phyloP scores from a whole-genome alignment of 768 basidiomycete species.

The Naganishia antarctica region DNA sequence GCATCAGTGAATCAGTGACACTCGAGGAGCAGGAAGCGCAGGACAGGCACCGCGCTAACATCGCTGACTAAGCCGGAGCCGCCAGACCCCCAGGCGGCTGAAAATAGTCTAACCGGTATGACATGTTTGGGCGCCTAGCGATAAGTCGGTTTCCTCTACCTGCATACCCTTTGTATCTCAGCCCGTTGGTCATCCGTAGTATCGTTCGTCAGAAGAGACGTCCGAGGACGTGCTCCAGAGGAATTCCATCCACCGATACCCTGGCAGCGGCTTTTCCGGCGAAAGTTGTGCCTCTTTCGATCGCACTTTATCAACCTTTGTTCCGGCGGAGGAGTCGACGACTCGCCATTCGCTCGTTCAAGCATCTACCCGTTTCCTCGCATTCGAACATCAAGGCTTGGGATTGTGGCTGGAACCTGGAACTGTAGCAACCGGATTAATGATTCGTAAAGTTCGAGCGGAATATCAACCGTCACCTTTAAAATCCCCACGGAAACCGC shows the following conservation, averaged over 20 bases:
- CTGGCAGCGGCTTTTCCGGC: background rate
- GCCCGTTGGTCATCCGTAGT: too few relatives aligned
- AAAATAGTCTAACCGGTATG: slow-evolving; percentile 17
- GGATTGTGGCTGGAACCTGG: too few relatives aligned
- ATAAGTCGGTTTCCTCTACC: background rate
- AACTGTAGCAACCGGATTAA: too few relatives aligned
- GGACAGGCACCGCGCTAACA: background rate
- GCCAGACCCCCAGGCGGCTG: background rate
- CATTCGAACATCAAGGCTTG: background rate
- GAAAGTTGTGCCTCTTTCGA: background rate
- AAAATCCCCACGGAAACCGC: background rate
- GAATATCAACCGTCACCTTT: background rate
- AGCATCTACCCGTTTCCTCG: background rate
- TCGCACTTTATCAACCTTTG: background rate
- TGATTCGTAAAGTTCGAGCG: background rate
- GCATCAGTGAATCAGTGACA: too few relatives aligned
- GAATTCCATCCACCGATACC: background rate
- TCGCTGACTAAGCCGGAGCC: slow-evolving; percentile 18
- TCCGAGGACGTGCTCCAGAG: background rate
- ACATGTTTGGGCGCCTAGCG: slow-evolving; percentile 14
- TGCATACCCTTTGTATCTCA: background rate
- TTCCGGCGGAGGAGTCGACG: slow-evolving; percentile 16
- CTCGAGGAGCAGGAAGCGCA: background rate
- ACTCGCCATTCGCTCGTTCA: slow-evolving; percentile 6
- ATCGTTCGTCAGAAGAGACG: background rate